Evolutionary conservation across 2,329 filamentous ascomycete genomes (phyloP), one percentile per base, ranked within the genome.

Genomic region (Raffaelea deltoideospora): DNA sequence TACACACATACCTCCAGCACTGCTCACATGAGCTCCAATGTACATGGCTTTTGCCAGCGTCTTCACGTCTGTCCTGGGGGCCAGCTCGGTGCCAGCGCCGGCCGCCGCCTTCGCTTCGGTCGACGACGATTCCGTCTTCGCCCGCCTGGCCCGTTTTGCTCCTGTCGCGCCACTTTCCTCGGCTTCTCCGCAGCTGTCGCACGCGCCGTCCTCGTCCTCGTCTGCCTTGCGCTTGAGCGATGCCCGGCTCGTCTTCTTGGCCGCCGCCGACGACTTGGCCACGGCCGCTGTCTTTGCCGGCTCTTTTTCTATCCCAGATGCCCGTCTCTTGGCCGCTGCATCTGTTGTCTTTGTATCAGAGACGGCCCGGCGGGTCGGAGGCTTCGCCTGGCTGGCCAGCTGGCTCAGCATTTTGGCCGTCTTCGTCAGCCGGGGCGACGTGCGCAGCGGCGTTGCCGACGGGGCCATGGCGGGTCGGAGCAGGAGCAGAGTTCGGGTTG

Each of bases 11-110:
- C 84, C 88, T 63, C 87, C 88, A 21, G 90, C 86, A 43, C 72
- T 77, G 56, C 81, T 90, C 42, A 96, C 85, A 55, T 98, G 90
- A 1, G 90, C 90, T 14, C 90, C 90, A 38, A 98, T 79, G 50
- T 82, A 79, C 69, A 95, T 81, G 11, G 65, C 57, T 53, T 65
- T 69, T 53, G 78, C 77, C 43, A 88, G 63, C 1, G 75, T 72
- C 11, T 57, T 47, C 22, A 76, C 56, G 5, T 67, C 58, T 1
- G 85, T 87, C 26, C 90, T 71, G 20, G 66, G 61, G 17, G 76
- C 78, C 2, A 94, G 56, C 0, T 82, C 76, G 64, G 47, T 47
- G 21, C 61, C 60, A 19, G 52, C 51, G 33, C 19, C 36, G 35
- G 41, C 45, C 27, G 49, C 47, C 29, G 44, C 40, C 17, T 45